These are phyloP conservation scores for Picea sitchensis DNA, from an alignment of 75 land plant species.

Conservation along the genomic window DNA sequence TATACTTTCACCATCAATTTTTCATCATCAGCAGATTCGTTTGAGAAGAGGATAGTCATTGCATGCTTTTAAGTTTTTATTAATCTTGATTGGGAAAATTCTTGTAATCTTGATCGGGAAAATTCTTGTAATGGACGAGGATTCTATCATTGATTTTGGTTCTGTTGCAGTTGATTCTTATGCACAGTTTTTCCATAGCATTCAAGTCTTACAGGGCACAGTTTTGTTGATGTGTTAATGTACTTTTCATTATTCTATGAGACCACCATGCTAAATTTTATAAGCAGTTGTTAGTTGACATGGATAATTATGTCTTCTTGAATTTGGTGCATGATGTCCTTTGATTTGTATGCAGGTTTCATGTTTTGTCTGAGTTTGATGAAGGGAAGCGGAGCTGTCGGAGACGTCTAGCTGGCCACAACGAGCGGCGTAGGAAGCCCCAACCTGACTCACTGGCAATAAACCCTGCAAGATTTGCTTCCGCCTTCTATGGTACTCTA, in stretches of 20 bases:
- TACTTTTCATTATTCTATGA: background rate
- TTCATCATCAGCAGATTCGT: background rate
- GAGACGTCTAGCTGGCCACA: constrained; percentile 78
- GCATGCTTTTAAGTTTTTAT: background rate
- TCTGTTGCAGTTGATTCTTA: background rate
- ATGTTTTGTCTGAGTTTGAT: constrained; percentile 74
- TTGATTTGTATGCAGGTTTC: constrained; percentile 55
- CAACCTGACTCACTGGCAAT: constrained; percentile 43
- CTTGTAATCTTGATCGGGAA: no score
- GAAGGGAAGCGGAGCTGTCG: constrained; percentile 90
- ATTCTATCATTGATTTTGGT: background rate
- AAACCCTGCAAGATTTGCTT: constrained; percentile 21
- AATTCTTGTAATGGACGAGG: background rate
- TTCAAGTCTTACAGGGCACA: background rate
- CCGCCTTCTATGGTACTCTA: constrained; percentile 41
- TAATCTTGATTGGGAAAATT: no score
- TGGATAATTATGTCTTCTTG: background rate
- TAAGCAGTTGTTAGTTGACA: background rate
- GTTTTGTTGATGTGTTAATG: no score
- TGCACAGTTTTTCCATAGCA: background rate
- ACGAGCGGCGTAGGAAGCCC: constrained; percentile 81
- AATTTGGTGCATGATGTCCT: background rate
- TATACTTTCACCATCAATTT: background rate
- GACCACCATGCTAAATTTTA: background rate
- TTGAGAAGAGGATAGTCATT: background rate